Evolutionary conservation across 768 basidiomycete genomes (phyloP).

Genomic region (Tylopilus sp.): DNA sequence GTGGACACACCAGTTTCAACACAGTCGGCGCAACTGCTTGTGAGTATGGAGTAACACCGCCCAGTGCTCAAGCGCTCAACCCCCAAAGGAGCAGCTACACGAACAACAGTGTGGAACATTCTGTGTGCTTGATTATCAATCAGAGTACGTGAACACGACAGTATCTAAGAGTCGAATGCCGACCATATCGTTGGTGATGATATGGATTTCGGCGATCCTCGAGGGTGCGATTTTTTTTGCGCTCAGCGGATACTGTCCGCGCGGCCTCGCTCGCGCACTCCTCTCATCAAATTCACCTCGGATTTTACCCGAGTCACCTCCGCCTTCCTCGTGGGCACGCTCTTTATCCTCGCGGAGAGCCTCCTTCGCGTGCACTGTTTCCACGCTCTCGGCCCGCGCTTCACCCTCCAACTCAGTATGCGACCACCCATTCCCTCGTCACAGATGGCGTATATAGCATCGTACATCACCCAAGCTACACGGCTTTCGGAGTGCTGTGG

Average conservation of each 20-base stretch:
- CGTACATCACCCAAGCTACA: constrained; percentile 33
- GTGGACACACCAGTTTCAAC: too few relatives aligned
- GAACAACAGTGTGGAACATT: too few relatives aligned
- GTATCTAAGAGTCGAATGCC: too few relatives aligned
- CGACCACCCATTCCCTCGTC: constrained; percentile 23
- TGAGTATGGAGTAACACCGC: too few relatives aligned
- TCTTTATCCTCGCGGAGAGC: constrained; percentile 6
- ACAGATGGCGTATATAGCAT: constrained; percentile 24
- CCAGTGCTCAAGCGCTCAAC: too few relatives aligned
- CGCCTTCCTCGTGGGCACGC: constrained; percentile 3
- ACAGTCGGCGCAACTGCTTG: too few relatives aligned
- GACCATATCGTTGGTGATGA: not conserved
- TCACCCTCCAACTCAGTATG: constrained; percentile 28
- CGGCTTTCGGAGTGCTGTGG: not conserved
- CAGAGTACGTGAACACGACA: too few relatives aligned
- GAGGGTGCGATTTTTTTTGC: constrained; percentile 1
- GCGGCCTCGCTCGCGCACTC: not conserved
- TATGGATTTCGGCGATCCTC: constrained; percentile 6
- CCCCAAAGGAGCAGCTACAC: too few relatives aligned
- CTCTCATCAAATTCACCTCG: too few relatives aligned
- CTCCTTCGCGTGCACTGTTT: constrained; percentile 18
- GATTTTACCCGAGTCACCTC: too few relatives aligned
- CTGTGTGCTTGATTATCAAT: too few relatives aligned
- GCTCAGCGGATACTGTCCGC: not conserved
- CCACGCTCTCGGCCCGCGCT: constrained; percentile 18